Base-by-base conservation (phyloP, 2,329 filamentous ascomycete genomes). In the Clonostachys byssicola region DNA sequence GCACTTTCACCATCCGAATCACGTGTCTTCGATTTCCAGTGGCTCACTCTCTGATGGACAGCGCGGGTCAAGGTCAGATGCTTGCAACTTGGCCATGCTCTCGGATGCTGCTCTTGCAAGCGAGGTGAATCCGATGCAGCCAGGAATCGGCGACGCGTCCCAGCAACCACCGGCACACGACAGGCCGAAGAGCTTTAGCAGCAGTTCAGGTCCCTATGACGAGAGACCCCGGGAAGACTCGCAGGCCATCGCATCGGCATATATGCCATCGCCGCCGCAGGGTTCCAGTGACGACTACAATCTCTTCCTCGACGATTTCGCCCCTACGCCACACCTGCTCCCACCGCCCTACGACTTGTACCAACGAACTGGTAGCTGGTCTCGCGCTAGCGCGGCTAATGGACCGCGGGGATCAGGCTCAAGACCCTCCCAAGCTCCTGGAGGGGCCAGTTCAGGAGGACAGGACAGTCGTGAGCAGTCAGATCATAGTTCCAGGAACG, bases 71-170 rank as follows among this genome's bases (percentile, higher is more conserved):
- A 66, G 78, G 52, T 59, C 69, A 12, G 70, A 67, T 14, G 75
- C 75, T 3, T 80, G 78, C 56, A 82, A 81, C 52, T 66, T 83
- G 35, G 78, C 82, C 50, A 65, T 83, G 10, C 63, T 83, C 16
- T 82, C 78, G 6, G 78, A 82, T 58, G 78, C 78, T n/a, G 78
- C 78, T 7, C 72, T 80, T 16, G 75, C 74, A n/a, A 78, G 74
- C 48, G 76, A 79, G 53, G 73, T 77, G 20, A 73, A 69, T 50
- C 64, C 70, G n/a, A 73, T 79, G 54, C 75, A 74, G 48, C 67
- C 73, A 18, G 73, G 77, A 61, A 70, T 78, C 54, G 57, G 69
- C 10, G 74, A 74, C 20, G 62, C 51, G 12, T 72, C 74, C 42
- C 64, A 70, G 35, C 73, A 74, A 42, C 64, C 70, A 34, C 58